Conservation (phyloP, 352 stramenopile species). For the Albugo candida region DNA sequence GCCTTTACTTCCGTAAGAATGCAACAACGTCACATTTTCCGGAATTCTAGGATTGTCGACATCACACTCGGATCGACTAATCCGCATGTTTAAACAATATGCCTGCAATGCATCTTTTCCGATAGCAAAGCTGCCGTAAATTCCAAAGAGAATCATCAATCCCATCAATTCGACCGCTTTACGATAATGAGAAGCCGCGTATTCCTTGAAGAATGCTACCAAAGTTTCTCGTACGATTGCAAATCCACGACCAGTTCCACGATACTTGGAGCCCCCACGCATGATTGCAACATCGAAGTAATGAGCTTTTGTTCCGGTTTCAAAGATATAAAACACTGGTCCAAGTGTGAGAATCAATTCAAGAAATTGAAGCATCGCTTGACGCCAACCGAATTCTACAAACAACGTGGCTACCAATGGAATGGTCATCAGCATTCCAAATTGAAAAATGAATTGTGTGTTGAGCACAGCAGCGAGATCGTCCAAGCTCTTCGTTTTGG, state of each 20-base stretch:
- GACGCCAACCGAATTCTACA: slow-evolving; percentile 62
- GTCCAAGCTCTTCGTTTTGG: slow-evolving; percentile 32
- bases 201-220: slow-evolving; percentile 81
- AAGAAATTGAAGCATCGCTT: slow-evolving; percentile 49
- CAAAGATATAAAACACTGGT: slow-evolving; percentile 77
- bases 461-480: slow-evolving; percentile 59
- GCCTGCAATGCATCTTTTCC: slow-evolving; percentile 18
- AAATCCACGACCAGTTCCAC: slow-evolving; percentile 69
- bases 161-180: slow-evolving; percentile 75
- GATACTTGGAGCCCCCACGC: slow-evolving; percentile 71
- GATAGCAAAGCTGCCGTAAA: slow-evolving; percentile 65
- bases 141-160: slow-evolving; percentile 63
- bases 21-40: slow-evolving; percentile 43
- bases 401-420: slow-evolving; percentile 57
- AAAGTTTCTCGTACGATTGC: slow-evolving; percentile 71
- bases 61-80: slow-evolving; percentile 17
- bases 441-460: slow-evolving; percentile 75
- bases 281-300: slow-evolving; percentile 75
- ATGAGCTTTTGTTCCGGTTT: slow-evolving; percentile 72
- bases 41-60: slow-evolving; percentile 27
- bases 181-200: slow-evolving; percentile 72
- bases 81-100: slow-evolving; percentile 21
- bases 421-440: slow-evolving; percentile 67
- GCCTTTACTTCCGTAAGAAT: slow-evolving; percentile 26
- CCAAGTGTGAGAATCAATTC: slow-evolving; percentile 60